phyloP scores from a whole-genome alignment of 768 basidiomycete genomes.

The Fistulinella prunicolor region DNA sequence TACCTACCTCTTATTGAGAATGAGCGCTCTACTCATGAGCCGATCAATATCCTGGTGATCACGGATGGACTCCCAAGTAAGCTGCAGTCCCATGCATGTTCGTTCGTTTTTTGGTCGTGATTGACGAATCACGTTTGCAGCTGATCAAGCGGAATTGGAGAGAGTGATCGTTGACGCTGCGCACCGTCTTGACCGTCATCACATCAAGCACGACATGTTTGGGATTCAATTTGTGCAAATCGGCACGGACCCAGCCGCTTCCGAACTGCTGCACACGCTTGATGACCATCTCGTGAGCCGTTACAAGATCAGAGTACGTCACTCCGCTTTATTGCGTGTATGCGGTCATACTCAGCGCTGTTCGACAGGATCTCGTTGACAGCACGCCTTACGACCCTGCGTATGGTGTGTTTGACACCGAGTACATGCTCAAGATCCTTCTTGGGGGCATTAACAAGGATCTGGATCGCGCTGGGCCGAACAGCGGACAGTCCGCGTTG shows the following conservation, averaged over 20 bases:
- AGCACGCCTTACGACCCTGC: conserved; percentile 38
- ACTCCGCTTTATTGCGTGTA: not conserved
- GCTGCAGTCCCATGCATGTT: conserved; percentile 2
- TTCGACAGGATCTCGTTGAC: conserved; percentile 44
- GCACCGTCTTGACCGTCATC: conserved; percentile 36
- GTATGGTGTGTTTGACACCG: conserved; percentile 31
- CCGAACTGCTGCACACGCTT: conserved; percentile 38
- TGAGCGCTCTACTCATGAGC: conserved; percentile 31
- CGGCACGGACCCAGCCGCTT: conserved; percentile 36
- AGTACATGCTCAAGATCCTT: conserved; percentile 36
- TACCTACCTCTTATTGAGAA: conserved; percentile 36
- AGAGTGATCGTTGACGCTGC: conserved; percentile 36
- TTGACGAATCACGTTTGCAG: conserved; percentile 12
- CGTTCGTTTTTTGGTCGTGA: not conserved
- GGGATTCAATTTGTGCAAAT: conserved; percentile 49
- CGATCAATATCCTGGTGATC: conserved; percentile 36
- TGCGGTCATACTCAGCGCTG: not conserved
- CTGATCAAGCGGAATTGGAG: conserved; percentile 26
- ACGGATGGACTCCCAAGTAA: conserved; percentile 42
- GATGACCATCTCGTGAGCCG: conserved; percentile 36
- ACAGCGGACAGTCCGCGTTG: conserved; percentile 6
- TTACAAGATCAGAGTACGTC: conserved; percentile 32
- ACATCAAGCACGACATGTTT: conserved; percentile 37
- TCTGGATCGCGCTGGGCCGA: conserved; percentile 12
- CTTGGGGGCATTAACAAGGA: conserved; percentile 26